These are phyloP conservation scores for Camellia japonica DNA, from an alignment of 148 eudicot species.

Conservation along the genomic window DNA sequence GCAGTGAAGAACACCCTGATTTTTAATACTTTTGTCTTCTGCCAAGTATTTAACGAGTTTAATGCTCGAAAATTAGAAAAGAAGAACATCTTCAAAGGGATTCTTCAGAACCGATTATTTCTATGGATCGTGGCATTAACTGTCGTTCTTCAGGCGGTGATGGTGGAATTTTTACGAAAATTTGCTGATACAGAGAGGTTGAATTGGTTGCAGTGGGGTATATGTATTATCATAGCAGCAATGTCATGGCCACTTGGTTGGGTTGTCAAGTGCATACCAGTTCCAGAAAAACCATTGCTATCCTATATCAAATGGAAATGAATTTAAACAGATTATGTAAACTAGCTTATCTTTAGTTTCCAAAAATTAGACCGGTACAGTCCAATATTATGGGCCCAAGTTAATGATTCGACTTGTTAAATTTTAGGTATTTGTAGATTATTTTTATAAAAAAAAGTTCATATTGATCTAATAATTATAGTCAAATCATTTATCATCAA, in stretches of 20 bases:
- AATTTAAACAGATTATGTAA: too few species aligned
- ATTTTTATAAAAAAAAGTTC: too few species aligned
- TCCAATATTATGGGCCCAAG: too few species aligned
- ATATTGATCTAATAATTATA: too few species aligned
- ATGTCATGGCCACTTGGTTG: conserved; percentile 1
- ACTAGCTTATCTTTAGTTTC: too few species aligned
- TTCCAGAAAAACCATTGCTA: neutral
- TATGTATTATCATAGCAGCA: neutral
- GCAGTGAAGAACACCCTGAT: conserved; percentile 2
- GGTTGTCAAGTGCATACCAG: conserved; percentile 4
- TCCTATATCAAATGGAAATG: neutral
- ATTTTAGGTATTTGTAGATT: too few species aligned
- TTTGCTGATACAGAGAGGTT: conserved; percentile 1
- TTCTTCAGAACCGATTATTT: neutral
- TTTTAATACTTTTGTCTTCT: neutral
- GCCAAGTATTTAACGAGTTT: conserved; percentile 1
- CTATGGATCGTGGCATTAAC: neutral
- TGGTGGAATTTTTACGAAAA: neutral
- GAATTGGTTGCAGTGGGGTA: neutral
- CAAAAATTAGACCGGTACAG: too few species aligned
- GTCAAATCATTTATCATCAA: too few species aligned
- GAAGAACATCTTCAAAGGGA: neutral
- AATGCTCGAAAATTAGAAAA: neutral
- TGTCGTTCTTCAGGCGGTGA: neutral
- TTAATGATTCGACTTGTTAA: too few species aligned